Evolutionary conservation across 164 flowering plant species (phyloP), one percentile per base, ranked within the genome.

Genomic region (Chloranthus sessilifolius): DNA sequence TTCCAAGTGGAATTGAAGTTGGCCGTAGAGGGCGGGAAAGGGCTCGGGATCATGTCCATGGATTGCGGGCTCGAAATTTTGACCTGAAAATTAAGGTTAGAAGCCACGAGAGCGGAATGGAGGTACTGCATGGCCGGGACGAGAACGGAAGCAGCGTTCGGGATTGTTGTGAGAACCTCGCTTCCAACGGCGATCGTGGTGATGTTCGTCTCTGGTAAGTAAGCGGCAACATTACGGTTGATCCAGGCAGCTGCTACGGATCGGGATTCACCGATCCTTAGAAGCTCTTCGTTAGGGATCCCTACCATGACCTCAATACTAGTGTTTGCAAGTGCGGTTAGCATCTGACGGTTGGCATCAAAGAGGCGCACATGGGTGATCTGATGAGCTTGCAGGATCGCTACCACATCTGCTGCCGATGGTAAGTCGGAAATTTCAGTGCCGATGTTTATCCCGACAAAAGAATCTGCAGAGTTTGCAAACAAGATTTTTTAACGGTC

Each of bases 1-100:
- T 76, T 67, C 76, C 65, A 69, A 11, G 95, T 69, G 15, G 53
- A 65, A 64, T 85, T 82, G 33, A 85, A 85, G 67, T 76, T 78
- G 41, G 88, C 94, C 53, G 78, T 82, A 9, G 95, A 85, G 22
- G 95, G 95, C 2, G 95, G 95, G 65, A 85, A 85, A 0, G 95
- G 64, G 44, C 80, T 85, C 1, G 80, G 79, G 56, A 85, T 82
- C 11, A 85, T 63, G 7, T 76, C 61, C 17, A 80, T 61, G 5
- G 95, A 52, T 28, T 70, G 69, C 2, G 89, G 87, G 0, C 82
- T 78, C 7, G 89, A 82, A 39, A 82, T 78, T 61, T 85, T 80
- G 50, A 85, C 70, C 39, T 68, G 68, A 12, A 61, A 41, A 53
- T 78, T 80, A 2, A 85, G 78, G 60, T 85, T 82, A 21, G 87